Evolutionary conservation across 352 stramenopile genomes (phyloP).

Genomic region (Pythium sukuiense): DNA sequence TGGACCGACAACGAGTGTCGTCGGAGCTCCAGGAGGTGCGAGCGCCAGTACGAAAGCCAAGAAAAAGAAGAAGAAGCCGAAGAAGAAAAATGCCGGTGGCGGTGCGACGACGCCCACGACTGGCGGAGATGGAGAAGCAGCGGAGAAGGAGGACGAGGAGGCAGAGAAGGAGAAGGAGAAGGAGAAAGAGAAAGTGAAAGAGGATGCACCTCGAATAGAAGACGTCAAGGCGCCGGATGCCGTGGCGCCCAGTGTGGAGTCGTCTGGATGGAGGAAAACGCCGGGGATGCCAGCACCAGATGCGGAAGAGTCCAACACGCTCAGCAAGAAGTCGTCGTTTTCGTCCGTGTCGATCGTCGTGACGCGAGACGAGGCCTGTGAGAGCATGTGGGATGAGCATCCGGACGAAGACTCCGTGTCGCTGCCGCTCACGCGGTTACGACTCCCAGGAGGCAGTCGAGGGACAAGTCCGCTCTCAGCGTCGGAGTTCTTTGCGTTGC

Average conservation of each 20-base stretch:
- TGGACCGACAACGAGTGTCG: constrained; percentile 10
- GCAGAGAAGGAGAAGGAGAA: constrained; percentile 22
- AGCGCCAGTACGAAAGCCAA: constrained; percentile 29
- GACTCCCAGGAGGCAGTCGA: constrained; percentile 1
- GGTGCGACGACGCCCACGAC: constrained; percentile 4
- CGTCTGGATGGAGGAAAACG: constrained; percentile 8
- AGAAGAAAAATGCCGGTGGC: constrained; percentile 50
- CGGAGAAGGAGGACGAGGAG: constrained; percentile 13
- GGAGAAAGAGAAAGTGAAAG: constrained; percentile 7
- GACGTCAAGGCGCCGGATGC: constrained; percentile 6
- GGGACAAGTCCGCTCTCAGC: constrained; percentile 3
- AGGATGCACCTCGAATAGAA: constrained; percentile 31
- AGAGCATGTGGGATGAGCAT: constrained; percentile 73
- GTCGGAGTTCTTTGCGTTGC: constrained; percentile 17
- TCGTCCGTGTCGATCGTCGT: constrained; percentile 30
- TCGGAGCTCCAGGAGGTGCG: neutral
- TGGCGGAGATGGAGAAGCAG: constrained; percentile 3
- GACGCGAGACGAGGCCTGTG: constrained; percentile 75
- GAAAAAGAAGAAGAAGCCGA: constrained; percentile 76
- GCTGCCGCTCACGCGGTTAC: constrained; percentile 4
- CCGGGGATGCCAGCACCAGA: neutral
- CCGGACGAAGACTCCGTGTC: constrained; percentile 36
- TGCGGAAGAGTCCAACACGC: neutral
- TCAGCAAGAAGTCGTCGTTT: constrained; percentile 21
- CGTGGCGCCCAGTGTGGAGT: neutral